Evolutionary conservation across 441 rosid genomes (phyloP), one percentile per base, ranked within the genome.

Genomic region (Dalechampia spathulata): DNA sequence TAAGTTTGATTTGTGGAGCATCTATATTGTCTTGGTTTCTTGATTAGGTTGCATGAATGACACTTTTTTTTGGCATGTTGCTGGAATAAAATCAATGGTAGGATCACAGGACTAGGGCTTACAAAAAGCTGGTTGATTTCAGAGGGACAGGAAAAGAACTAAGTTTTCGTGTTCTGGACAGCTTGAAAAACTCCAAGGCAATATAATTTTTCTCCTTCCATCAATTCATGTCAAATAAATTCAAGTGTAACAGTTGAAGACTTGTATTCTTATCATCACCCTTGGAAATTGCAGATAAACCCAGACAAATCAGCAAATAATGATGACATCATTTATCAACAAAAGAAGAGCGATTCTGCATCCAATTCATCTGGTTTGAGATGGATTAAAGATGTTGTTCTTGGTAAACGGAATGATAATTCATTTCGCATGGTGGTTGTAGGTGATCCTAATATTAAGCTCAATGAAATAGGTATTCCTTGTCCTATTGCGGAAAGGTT

Each of bases 371-470:
- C 89, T 55, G 99, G 99, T 58, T 69, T 86, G 74, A 75, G 96
- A 69, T 94, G 81, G 81, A 75, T 90, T 77, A 90, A 94, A 60
- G 97, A 90, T 57, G 88, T 84, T 44, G 72, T 94, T 44, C 97
- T 94, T 6, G 97, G 95, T 60, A 94, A 94, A 71, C 75, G 95
- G 73, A 82, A 83, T 51, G 86, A 89, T 57, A 83, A 78, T 63
- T 82, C 88, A 42, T 94, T 94, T 64, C 82, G 99, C 48, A 86
- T 90, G 85, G 97, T 94, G 55, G 88, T 94, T 2, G 80, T 78
- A 14, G 99, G 99, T 32, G 90, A 94, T 62, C 96, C 97, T 0
- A 78, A 77, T n/a, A 68, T 90, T 48, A 74, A 81, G 67, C 82
- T 86, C 20, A 61, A 71, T 26, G 99, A 94, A 82, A 75, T 94